These are phyloP conservation scores for Dipteronia sinensis DNA, from an alignment of 345 rosid genomes.

Conservation along the genomic window DNA sequence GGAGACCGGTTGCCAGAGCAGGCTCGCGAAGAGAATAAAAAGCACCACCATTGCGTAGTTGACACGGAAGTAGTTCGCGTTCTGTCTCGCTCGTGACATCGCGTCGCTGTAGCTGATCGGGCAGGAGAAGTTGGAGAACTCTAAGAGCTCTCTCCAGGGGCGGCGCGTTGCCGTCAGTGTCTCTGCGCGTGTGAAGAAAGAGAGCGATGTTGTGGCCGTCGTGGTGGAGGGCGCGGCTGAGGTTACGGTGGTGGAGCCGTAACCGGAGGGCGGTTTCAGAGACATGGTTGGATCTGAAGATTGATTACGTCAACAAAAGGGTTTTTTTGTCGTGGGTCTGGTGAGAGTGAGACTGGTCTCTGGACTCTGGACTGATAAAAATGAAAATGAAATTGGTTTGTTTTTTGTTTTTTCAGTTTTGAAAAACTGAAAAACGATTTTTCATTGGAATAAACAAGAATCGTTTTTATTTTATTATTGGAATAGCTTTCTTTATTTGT, in stretches of 20 bases:
- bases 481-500: not conserved
- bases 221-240: slow-evolving; percentile 20
- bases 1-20: slow-evolving; percentile 79
- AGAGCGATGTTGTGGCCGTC: slow-evolving; percentile 21
- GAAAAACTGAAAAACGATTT: not conserved
- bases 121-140: slow-evolving; percentile 48
- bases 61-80: slow-evolving; percentile 64
- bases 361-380: not conserved
- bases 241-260: slow-evolving; percentile 37
- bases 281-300: slow-evolving; percentile 23
- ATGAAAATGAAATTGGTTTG: not conserved
- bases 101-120: slow-evolving; percentile 62
- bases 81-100: slow-evolving; percentile 51
- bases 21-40: slow-evolving; percentile 60
- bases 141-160: slow-evolving; percentile 75
- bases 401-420: not conserved
- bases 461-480: not conserved
- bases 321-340: not conserved
- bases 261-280: slow-evolving; percentile 34
- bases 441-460: not conserved
- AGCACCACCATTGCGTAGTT: slow-evolving; percentile 70
- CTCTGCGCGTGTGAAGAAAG: slow-evolving; percentile 56
- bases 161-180: slow-evolving; percentile 61
- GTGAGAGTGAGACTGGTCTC: too few relatives aligned
- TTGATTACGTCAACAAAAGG: not conserved